A percentile compares a stretch with the other conserved stretches of the same genome.
These are phyloP conservation scores for Carex pumila DNA, from an alignment of 176 grass and related monocot species.

Conservation along the genomic window DNA sequence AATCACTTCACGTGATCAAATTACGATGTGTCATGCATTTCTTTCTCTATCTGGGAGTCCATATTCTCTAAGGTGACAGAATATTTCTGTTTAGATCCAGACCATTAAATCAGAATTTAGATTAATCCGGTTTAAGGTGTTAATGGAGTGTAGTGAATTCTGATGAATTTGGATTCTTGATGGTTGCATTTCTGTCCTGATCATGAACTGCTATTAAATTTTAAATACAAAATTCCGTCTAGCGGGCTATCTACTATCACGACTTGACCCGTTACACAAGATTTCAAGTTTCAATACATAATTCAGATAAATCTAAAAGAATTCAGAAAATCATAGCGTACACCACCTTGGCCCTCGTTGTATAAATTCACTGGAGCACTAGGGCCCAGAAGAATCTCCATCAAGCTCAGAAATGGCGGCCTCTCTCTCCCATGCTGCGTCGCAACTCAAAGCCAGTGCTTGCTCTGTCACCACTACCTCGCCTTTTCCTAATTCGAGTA, in stretches of 20 bases:
- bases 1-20: too few relatives aligned
- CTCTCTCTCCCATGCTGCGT: not conserved
- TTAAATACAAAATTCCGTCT: not conserved
- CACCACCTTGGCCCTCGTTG: too few relatives aligned
- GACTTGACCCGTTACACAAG: not conserved
- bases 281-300: not conserved
- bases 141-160: too few relatives aligned
- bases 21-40: too few relatives aligned
- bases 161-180: not conserved
- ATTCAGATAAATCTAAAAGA: not conserved
- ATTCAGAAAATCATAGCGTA: not conserved
- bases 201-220: not conserved
- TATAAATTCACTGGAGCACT: not conserved
- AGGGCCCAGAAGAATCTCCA: not conserved
- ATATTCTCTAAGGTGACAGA: too few relatives aligned
- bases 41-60: too few relatives aligned
- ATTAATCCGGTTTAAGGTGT: too few relatives aligned
- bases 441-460: not conserved
- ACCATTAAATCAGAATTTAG: too few relatives aligned
- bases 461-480: not conserved
- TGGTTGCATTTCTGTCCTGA: not conserved
- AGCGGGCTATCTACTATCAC: not conserved
- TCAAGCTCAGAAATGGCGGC: slow-evolving; percentile 4
- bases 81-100: too few relatives aligned
- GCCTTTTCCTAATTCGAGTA: not conserved